phyloP scores from a whole-genome alignment of 1,139 yeast species.

The Debaryomyces singareniensis region DNA sequence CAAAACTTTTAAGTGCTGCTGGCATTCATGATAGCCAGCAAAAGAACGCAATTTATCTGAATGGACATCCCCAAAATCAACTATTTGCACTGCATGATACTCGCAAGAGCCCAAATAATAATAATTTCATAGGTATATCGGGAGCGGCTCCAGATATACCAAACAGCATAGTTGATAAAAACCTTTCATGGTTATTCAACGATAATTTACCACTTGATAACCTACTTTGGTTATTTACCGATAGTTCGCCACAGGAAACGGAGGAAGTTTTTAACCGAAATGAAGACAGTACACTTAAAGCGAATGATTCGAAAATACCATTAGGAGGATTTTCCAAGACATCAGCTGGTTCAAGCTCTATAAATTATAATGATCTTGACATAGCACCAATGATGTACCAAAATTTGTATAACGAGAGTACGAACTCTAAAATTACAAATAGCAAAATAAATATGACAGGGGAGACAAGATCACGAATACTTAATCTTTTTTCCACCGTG shows the following conservation, averaged over 20 bases:
- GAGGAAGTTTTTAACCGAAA: neutral
- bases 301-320: neutral
- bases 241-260: slow-evolving; percentile 41
- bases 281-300: neutral
- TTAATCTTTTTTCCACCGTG: slow-evolving; percentile 3
- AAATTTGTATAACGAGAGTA: too few relatives aligned
- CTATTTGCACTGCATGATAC: too few relatives aligned
- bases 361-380: too few relatives aligned
- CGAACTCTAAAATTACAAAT: too few relatives aligned
- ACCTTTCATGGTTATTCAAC: neutral
- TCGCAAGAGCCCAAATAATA: too few relatives aligned
- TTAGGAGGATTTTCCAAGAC: slow-evolving; percentile 1
- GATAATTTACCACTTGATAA: neutral
- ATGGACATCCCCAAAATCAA: too few relatives aligned
- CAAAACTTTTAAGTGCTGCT: too few relatives aligned
- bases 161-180: slow-evolving; percentile 61
- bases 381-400: too few relatives aligned
- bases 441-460: slow-evolving; percentile 5
- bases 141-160: slow-evolving; percentile 68
- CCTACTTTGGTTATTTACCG: neutral
- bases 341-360: too few relatives aligned
- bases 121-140: slow-evolving; percentile 1
- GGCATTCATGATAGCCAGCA: too few relatives aligned
- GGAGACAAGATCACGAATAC: slow-evolving; percentile 4
- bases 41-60: too few relatives aligned